A percentile compares a stretch with the other conserved stretches of the same genome.
phyloP scores from a whole-genome alignment of 106 monocot species.

The Platanthera guangdongensis region DNA sequence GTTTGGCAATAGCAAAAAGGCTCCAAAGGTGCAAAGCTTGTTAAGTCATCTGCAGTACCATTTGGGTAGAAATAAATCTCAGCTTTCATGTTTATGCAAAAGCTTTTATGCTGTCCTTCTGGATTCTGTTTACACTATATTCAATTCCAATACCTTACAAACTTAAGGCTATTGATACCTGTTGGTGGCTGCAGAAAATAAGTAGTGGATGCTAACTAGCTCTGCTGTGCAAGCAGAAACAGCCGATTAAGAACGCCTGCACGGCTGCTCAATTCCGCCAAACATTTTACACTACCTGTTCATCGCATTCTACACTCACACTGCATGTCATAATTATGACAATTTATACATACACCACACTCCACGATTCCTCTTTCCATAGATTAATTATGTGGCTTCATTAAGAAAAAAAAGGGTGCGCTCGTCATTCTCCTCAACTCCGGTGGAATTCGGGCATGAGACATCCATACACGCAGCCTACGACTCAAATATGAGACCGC shows the following conservation, averaged over 20 bases:
- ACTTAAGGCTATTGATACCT: not conserved
- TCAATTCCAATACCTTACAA: not conserved
- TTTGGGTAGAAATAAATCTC: not conserved
- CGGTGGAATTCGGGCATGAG: too few relatives aligned
- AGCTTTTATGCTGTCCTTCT: not conserved
- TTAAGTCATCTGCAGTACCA: not conserved
- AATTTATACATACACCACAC: too few relatives aligned
- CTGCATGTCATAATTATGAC: too few relatives aligned
- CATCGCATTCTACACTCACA: too few relatives aligned
- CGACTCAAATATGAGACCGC: too few relatives aligned
- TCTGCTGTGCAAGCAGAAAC: not conserved
- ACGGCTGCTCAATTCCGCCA: not conserved
- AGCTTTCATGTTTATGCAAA: not conserved
- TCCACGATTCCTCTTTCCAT: too few relatives aligned
- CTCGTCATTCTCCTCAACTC: too few relatives aligned
- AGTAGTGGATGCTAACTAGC: not conserved
- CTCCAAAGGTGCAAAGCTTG: not conserved
- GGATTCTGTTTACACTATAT: not conserved
- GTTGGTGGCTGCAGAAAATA: not conserved
- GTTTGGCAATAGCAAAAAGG: not conserved
- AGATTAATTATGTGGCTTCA: too few relatives aligned
- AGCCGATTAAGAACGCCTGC: not conserved
- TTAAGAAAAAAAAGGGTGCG: too few relatives aligned
- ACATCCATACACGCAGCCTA: too few relatives aligned
- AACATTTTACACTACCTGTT: too few relatives aligned